These are phyloP conservation scores for Penicillium brasilianum DNA, from an alignment of 2,329 filamentous ascomycete genomes.

Conservation along the genomic window DNA sequence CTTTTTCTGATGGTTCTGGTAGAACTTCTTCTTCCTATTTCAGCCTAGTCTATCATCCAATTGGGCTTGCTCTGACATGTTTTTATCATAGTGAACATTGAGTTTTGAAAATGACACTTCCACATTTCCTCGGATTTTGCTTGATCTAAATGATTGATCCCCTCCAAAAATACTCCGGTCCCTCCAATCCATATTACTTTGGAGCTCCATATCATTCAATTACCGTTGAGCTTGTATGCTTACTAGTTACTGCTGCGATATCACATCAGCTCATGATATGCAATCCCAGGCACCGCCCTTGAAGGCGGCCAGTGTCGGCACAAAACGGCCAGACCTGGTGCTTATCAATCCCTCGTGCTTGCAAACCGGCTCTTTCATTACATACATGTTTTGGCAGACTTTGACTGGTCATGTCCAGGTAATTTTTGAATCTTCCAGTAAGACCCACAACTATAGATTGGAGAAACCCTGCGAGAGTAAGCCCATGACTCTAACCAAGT, in stretches of 20 bases:
- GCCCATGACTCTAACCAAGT: conserved; percentile 6
- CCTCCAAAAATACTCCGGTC: too few relatives aligned
- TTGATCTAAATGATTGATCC: background rate
- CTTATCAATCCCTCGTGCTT: conserved; percentile 6
- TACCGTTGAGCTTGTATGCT: too few relatives aligned
- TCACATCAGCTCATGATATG: background rate
- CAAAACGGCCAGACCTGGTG: background rate
- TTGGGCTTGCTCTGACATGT: too few relatives aligned
- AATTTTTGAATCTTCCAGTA: background rate
- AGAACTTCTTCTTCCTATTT: too few relatives aligned
- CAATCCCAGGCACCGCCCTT: background rate
- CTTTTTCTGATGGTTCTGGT: too few relatives aligned
- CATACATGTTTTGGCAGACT: background rate
- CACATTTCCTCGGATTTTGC: background rate
- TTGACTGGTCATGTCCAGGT: background rate
- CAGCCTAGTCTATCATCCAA: too few relatives aligned
- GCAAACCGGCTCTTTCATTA: background rate
- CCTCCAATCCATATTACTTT: too few relatives aligned
- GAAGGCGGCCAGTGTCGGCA: conserved; percentile 1
- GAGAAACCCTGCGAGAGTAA: background rate
- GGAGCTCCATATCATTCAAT: too few relatives aligned
- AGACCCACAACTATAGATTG: background rate
- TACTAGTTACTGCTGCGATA: background rate
- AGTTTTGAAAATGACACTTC: background rate
- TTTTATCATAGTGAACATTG: background rate